These are phyloP conservation scores for Neurospora sp. DNA, from an alignment of 495 filamentous ascomycete genomes.

Conservation along the genomic window DNA sequence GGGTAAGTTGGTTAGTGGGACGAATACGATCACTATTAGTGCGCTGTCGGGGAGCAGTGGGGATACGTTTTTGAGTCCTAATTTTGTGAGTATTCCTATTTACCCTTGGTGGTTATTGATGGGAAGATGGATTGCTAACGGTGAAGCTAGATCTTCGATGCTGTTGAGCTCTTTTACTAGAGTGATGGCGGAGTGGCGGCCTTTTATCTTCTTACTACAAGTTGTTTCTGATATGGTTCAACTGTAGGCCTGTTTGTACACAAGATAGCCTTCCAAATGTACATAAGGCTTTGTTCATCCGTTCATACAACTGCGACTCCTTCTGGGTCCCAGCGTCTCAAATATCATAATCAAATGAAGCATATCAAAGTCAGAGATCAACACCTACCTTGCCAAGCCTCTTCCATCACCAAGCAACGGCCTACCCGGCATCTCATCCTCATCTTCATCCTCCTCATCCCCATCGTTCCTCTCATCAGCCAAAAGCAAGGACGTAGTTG, in stretches of 20 bases:
- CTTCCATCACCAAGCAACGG: neutral
- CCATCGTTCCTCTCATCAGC: neutral
- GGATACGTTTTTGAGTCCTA: conserved; percentile 44
- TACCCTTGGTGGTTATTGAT: neutral
- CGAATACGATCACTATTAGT: conserved; percentile 53
- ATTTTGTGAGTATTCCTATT: conserved; percentile 41
- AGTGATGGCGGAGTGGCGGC: neutral
- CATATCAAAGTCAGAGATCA: no score
- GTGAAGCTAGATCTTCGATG: conserved; percentile 43
- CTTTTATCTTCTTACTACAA: neutral
- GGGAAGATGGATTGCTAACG: neutral
- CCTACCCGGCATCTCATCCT: neutral
- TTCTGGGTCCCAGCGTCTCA: neutral
- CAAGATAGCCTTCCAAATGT: neutral
- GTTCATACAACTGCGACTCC: neutral
- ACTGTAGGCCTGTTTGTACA: neutral
- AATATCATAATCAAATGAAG: neutral
- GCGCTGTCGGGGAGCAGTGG: conserved; percentile 50
- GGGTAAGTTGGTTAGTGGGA: conserved; percentile 45
- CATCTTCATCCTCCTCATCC: neutral
- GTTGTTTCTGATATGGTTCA: neutral
- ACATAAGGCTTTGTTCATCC: neutral
- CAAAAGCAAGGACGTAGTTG: neutral
- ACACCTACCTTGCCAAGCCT: neutral
- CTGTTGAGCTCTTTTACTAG: conserved; percentile 39